phyloP scores from a whole-genome alignment of 192 early-diverging fungal species.

The Chytriomyces confervae region DNA sequence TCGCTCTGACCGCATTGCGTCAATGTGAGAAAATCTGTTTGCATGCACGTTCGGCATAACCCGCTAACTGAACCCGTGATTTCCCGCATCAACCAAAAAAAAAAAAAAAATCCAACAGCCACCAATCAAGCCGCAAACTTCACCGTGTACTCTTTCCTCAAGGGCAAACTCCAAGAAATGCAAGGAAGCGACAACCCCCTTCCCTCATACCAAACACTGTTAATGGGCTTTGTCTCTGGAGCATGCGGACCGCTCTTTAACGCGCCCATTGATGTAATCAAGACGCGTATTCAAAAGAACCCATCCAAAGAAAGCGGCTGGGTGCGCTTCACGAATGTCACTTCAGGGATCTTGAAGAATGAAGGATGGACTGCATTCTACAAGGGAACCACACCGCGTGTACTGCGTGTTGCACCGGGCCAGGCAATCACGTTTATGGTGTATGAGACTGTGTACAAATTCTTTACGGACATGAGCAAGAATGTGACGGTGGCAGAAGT shows the following conservation, averaged over 20 bases:
- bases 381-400: constrained; percentile 89
- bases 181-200: constrained; percentile 69
- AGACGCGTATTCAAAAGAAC: constrained; percentile 95
- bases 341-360: constrained; percentile 77
- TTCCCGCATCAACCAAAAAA: not conserved
- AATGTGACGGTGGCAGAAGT: constrained; percentile 22
- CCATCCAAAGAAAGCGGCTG: constrained; percentile 75
- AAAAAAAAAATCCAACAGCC: constrained; percentile 49
- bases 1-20: constrained; percentile 88
- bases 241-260: constrained; percentile 88
- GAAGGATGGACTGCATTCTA: constrained; percentile 95
- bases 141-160: constrained; percentile 94
- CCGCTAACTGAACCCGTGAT: not conserved
- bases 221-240: constrained; percentile 87
- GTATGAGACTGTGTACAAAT: constrained; percentile 50
- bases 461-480: constrained; percentile 41
- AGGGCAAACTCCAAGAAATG: constrained; percentile 70
- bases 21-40: constrained; percentile 62
- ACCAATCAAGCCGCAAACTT: constrained; percentile 99
- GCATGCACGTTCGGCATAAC: not conserved
- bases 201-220: constrained; percentile 87
- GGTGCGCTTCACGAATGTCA: constrained; percentile 77
- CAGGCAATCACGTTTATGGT: constrained; percentile 98
- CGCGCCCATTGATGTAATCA: constrained; percentile 97
- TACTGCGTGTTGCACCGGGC: constrained; percentile 94